These are phyloP conservation scores for Thelephora ganbajun DNA, from an alignment of 768 basidiomycete genomes.

Conservation along the genomic window DNA sequence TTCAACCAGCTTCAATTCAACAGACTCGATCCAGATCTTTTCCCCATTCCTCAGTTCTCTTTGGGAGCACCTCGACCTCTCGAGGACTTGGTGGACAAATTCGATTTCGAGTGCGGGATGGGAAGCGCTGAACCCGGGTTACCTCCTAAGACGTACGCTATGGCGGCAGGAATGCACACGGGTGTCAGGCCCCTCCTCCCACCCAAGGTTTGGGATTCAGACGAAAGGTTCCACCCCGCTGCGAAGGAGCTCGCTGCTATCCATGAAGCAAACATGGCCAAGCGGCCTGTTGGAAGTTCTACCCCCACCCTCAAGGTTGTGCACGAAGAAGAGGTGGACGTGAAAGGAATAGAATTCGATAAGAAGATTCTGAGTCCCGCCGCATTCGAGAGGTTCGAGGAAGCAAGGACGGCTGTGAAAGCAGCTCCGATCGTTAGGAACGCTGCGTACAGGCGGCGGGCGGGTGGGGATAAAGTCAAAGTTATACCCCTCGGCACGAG, in stretches of 20 bases:
- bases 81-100: constrained; percentile 12
- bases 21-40: constrained; percentile 58
- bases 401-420: constrained; percentile 22
- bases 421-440: constrained; percentile 2
- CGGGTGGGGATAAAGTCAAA: constrained; percentile 43
- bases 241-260: constrained; percentile 7
- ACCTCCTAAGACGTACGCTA: constrained; percentile 28
- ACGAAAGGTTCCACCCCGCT: constrained; percentile 19
- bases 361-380: constrained; percentile 8
- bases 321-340: too few species aligned
- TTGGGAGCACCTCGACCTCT: constrained; percentile 27
- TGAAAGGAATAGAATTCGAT: too few species aligned
- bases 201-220: constrained; percentile 19
- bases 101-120: neutral
- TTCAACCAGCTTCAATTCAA: constrained; percentile 60
- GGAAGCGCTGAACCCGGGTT: constrained; percentile 24
- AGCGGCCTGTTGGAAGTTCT: neutral
- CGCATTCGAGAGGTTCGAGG: constrained; percentile 25
- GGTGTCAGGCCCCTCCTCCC: constrained; percentile 32
- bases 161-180: constrained; percentile 28
- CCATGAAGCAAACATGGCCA: neutral
- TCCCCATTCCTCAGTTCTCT: constrained; percentile 49
- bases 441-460: constrained; percentile 8
- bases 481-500: constrained; percentile 81
- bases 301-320: constrained; percentile 1